Base-by-base conservation (phyloP, 441 rosid species). In the Corymbia citriodora region DNA sequence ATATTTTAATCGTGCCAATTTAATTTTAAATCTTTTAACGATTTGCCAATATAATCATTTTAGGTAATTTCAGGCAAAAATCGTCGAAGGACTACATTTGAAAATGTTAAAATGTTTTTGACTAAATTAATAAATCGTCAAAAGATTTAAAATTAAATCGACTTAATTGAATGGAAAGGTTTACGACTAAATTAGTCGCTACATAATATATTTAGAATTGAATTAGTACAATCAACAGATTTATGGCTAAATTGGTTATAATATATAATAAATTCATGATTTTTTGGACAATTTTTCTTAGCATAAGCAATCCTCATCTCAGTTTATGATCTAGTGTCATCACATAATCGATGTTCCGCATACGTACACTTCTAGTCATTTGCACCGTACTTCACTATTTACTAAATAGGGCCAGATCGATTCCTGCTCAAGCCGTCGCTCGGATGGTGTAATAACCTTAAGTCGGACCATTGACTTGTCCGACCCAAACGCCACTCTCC, bases 201-300 rank as follows among this genome's bases (percentile, higher is more conserved):
- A 6, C 45, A 40, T 6, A 40, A 40, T 40, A 40, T 1, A 6
- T 59, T 5, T 59, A 8, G 7, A 11, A 59, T 17, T 59, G 25
- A 25, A 59, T 25, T 59, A 59, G 27, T 59, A 59, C 0, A 4
- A 59, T 59, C 5, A 3, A 59, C 4, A 57, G 11, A 0, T 59
- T 59, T 59, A 68, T 0, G 3, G 31, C 17, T 2, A 6, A 31
- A 68, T 31, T 10, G 3, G 0, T 0, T 0, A 0, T 15, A 33
- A 33, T 5, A 1, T 25, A 9, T 8, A 10, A n/a, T n/a, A n/a
- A 16, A 0, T 12, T 63, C 16, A 65, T n/a, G 9, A n/a, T 5
- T n/a, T 65, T 65, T 16, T 31, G 10, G 11, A 68, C 36, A 29
- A 68, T 4, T 68, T 68, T 68, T 6, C 40, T 7, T 8, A 12